Percentiles rank a stretch among this genome's conserved stretches.
Evolutionary conservation across 257 asterid species (phyloP).

Genomic region (Solanum pimpinellifolium): DNA sequence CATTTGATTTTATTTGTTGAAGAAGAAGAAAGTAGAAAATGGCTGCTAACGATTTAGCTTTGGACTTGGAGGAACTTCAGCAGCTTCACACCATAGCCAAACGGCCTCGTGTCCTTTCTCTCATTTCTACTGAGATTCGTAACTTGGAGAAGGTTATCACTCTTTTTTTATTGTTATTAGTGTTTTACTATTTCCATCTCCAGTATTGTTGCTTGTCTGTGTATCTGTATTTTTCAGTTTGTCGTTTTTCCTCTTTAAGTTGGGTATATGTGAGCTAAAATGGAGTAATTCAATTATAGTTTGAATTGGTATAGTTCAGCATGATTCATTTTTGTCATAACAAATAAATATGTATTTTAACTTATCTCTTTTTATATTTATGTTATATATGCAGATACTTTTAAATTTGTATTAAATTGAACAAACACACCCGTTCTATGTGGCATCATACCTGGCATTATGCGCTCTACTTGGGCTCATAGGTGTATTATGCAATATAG

Average conservation of each 20-base stretch:
- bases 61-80: constrained; percentile 76
- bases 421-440: no score
- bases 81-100: constrained; percentile 70
- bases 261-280: background rate
- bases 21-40: constrained; percentile 1
- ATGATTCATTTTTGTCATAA: background rate
- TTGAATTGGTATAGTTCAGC: background rate
- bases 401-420: no score
- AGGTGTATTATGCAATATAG: no score
- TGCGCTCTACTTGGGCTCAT: background rate
- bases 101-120: constrained; percentile 66
- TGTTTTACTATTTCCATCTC: background rate
- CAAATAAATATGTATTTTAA: no score
- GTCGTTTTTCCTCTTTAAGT: background rate
- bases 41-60: constrained; percentile 44
- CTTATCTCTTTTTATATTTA: no score
- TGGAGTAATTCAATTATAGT: background rate
- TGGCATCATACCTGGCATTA: background rate
- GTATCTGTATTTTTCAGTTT: background rate
- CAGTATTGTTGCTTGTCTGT: background rate
- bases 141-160: constrained; percentile 56
- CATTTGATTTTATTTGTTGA: background rate
- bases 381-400: no score
- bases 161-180: background rate
- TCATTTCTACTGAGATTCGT: constrained; percentile 55